phyloP scores from a whole-genome alignment of 139 green algal genomes.

The Pseudopediastrum boryanum region DNA sequence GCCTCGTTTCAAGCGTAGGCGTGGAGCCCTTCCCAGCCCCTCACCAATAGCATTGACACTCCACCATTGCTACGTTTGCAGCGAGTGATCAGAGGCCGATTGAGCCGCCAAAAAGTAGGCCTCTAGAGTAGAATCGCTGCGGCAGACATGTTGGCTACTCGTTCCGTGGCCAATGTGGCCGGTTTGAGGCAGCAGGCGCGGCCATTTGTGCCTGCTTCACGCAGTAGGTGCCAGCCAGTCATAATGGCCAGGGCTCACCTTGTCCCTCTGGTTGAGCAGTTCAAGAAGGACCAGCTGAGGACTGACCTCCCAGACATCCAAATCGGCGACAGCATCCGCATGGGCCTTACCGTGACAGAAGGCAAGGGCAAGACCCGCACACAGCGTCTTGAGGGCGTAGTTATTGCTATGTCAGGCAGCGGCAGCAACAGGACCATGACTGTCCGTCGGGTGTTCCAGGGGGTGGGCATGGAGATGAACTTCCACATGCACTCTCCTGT shows the following conservation, averaged over 20 bases:
- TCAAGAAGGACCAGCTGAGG: constrained; percentile 27
- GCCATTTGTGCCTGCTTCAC: constrained; percentile 20
- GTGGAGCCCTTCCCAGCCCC: too few relatives aligned
- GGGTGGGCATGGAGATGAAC: constrained; percentile 61
- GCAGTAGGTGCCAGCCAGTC: constrained; percentile 18
- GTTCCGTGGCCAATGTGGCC: too few relatives aligned
- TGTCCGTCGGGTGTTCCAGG: constrained; percentile 41
- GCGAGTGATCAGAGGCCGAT: too few relatives aligned
- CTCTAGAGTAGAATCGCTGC: too few relatives aligned
- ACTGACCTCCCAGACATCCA: constrained; percentile 26
- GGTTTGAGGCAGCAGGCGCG: neutral
- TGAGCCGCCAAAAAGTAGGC: too few relatives aligned
- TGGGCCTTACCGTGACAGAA: constrained; percentile 53
- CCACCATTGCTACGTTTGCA: too few relatives aligned
- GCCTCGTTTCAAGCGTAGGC: too few relatives aligned
- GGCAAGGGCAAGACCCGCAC: constrained; percentile 50
- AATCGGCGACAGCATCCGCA: constrained; percentile 58
- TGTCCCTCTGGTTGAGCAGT: constrained; percentile 20
- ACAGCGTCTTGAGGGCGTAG: constrained; percentile 57
- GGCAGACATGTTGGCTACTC: too few relatives aligned
- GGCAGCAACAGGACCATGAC: constrained; percentile 55
- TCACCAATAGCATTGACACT: too few relatives aligned
- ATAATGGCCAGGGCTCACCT: constrained; percentile 28
- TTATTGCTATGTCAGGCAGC: constrained; percentile 52
- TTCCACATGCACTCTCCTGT: constrained; percentile 52